Evolutionary conservation across 2,329 filamentous ascomycete species (phyloP).

Genomic region (Penicillium concentricum): DNA sequence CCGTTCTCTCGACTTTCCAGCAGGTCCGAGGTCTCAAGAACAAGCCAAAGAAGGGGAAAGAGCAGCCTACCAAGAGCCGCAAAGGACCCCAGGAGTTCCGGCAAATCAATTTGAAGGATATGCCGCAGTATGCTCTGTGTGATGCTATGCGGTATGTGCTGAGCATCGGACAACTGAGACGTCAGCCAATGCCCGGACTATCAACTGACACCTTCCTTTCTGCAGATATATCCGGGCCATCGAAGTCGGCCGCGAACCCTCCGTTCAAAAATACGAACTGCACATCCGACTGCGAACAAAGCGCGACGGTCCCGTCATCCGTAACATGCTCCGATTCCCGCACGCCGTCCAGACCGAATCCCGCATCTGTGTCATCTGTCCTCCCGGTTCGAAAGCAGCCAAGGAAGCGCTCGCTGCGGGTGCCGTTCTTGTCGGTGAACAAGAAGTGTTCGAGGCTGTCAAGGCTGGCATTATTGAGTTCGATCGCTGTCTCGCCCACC

Average conservation of each 20-base stretch:
- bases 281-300: constrained; percentile 77
- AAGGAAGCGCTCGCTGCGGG: constrained; percentile 74
- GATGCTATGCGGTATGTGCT: constrained; percentile 77
- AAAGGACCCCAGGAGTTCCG: constrained; percentile 68
- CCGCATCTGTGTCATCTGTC: constrained; percentile 85
- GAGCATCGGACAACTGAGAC: background rate
- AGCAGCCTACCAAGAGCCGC: constrained; percentile 60
- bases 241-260: constrained; percentile 80
- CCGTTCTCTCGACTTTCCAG: constrained; percentile 32
- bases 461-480: constrained; percentile 77
- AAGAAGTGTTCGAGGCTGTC: constrained; percentile 78
- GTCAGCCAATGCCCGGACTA: background rate
- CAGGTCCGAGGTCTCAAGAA: constrained; percentile 39
- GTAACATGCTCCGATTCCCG: constrained; percentile 83
- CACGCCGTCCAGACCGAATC: constrained; percentile 87
- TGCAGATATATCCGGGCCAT: constrained; percentile 82
- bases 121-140: constrained; percentile 74
- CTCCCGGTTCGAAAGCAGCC: constrained; percentile 73
- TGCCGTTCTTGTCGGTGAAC: constrained; percentile 79
- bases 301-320: constrained; percentile 82
- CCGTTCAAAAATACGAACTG: constrained; percentile 81
- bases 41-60: constrained; percentile 46
- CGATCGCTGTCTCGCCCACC: constrained; percentile 84
- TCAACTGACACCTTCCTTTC: constrained; percentile 13
- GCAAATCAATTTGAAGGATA: constrained; percentile 60